Conservation (phyloP, 257 asterid species). For the Coffea canephora region DNA sequence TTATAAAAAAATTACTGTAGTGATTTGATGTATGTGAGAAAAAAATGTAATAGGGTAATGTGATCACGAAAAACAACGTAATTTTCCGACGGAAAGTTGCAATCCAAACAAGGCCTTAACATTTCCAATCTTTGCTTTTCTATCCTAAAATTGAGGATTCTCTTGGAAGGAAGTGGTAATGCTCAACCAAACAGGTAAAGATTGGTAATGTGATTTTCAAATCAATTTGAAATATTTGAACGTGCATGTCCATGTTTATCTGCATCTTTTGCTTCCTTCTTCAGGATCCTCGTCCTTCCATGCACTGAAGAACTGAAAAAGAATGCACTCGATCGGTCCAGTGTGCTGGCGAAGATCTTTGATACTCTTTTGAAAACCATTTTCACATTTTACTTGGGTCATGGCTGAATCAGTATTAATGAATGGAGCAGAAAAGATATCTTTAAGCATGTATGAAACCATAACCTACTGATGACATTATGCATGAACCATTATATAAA, state of each 20-base stretch:
- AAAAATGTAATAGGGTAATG: too few relatives aligned
- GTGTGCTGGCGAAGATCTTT: neutral
- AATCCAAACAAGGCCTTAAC: too few relatives aligned
- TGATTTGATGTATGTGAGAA: too few relatives aligned
- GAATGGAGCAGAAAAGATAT: too few relatives aligned
- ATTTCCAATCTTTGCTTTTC: too few relatives aligned
- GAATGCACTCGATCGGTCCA: neutral
- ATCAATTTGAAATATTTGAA: neutral
- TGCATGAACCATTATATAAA: neutral
- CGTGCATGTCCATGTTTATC: neutral
- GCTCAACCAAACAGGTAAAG: slow-evolving; percentile 91
- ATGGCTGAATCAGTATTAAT: neutral
- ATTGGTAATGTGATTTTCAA: too few relatives aligned
- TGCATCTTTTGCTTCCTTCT: neutral
- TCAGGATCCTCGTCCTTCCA: neutral
- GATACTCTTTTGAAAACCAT: neutral
- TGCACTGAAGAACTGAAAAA: neutral
- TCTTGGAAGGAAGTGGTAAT: slow-evolving; percentile 98
- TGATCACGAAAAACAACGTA: too few relatives aligned
- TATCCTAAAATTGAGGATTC: slow-evolving; percentile 95
- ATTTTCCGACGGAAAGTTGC: too few relatives aligned
- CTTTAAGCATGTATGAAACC: neutral
- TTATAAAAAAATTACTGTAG: too few relatives aligned
- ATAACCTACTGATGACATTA: neutral
- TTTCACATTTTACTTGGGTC: neutral